A percentile compares a stretch with the other conserved stretches of the same genome.
phyloP scores from a whole-genome alignment of 2,329 filamentous ascomycete genomes.

The Neonectria ditissima region DNA sequence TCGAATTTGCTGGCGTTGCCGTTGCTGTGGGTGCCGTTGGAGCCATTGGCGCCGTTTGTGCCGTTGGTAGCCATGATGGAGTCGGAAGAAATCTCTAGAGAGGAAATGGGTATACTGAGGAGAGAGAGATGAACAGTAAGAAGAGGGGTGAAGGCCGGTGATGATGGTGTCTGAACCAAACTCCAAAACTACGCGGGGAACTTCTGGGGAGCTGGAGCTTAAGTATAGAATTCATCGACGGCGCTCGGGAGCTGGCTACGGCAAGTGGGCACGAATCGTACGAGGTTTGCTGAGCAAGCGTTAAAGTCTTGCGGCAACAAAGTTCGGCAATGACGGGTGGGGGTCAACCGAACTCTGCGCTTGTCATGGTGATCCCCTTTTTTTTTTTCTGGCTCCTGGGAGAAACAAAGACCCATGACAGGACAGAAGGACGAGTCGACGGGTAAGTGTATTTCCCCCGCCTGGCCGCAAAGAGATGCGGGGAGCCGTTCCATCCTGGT shows the following conservation, averaged over 20 bases:
- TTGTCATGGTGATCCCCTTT: not conserved
- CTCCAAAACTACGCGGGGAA: not conserved
- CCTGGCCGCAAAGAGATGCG: slow-evolving; percentile 3
- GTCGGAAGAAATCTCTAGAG: not conserved
- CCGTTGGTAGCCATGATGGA: slow-evolving; percentile 37
- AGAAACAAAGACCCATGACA: slow-evolving; percentile 14
- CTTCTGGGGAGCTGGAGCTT: slow-evolving; percentile 4
- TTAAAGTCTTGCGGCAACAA: slow-evolving; percentile 21
- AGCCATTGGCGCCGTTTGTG: slow-evolving; percentile 16
- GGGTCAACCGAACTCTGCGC: not conserved
- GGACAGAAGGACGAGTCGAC: not conserved
- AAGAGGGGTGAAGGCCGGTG: not conserved
- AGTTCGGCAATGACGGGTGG: slow-evolving; percentile 27
- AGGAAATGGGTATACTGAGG: not conserved
- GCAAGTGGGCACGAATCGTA: slow-evolving; percentile 28
- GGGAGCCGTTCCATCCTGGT: not conserved
- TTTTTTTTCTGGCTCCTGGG: not conserved
- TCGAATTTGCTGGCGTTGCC: slow-evolving; percentile 68
- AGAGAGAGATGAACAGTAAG: not conserved
- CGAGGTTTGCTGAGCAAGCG: not conserved
- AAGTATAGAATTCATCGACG: not conserved
- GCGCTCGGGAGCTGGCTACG: not conserved
- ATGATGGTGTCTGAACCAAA: not conserved
- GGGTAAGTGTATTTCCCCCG: slow-evolving; percentile 34
- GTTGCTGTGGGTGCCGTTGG: slow-evolving; percentile 26